Conservation (phyloP, 2,329 filamentous ascomycete species). For the Botrytis paeoniae region DNA sequence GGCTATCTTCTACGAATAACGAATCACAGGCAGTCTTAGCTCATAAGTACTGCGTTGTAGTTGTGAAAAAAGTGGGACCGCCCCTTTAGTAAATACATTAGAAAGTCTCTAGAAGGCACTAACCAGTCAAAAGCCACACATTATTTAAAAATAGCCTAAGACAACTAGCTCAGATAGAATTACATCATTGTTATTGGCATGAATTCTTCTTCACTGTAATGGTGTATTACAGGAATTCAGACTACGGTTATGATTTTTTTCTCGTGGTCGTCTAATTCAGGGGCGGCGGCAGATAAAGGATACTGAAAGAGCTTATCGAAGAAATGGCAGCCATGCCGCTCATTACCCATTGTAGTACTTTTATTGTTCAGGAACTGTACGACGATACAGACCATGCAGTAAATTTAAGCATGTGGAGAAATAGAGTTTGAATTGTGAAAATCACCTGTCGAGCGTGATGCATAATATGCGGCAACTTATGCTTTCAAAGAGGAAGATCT, state of each 20-base stretch:
- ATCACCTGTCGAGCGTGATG: background rate
- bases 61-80: background rate
- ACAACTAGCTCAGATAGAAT: background rate
- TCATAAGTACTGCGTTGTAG: background rate
- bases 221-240: background rate
- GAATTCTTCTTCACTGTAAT: background rate
- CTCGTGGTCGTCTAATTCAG: background rate
- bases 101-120: background rate
- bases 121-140: background rate
- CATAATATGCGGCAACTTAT: background rate
- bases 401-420: background rate
- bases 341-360: background rate
- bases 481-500: background rate
- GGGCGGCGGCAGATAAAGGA: background rate
- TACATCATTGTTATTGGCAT: background rate
- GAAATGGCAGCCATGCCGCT: background rate
- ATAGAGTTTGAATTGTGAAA: background rate
- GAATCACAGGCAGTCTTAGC: background rate
- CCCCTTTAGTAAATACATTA: background rate
- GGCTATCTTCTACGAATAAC: background rate
- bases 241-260: background rate
- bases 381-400: rapidly evolving
- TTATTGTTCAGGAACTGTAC: rapidly evolving
- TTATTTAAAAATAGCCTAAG: background rate
- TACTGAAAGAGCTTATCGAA: background rate